Evolutionary conservation across 768 basidiomycete genomes (phyloP).

Genomic region (Tubosaeta sp.): DNA sequence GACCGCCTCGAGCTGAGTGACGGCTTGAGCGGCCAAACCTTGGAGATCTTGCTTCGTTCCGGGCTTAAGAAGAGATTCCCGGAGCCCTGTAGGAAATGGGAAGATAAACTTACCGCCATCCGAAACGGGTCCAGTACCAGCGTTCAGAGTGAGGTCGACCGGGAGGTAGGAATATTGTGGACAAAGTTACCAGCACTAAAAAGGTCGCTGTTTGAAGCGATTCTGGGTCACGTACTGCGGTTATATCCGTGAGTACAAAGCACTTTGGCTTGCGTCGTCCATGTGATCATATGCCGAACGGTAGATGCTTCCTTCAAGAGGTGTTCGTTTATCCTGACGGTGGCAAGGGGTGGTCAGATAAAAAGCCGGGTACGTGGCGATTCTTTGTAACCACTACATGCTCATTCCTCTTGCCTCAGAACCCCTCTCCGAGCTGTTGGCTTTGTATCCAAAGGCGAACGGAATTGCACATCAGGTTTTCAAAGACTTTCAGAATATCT

Average conservation of each 20-base stretch:
- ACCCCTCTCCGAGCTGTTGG: background rate
- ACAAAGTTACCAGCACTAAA: conserved; percentile 3
- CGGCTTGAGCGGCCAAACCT: conserved; percentile 18
- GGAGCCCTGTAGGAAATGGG: conserved; percentile 22
- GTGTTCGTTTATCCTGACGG: conserved; percentile 4
- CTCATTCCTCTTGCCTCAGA: conserved; percentile 2
- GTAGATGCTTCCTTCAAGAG: conserved; percentile 13
- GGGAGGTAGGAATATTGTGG: background rate
- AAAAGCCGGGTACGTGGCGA: conserved; percentile 7
- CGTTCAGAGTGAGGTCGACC: background rate
- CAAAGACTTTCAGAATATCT: conserved; percentile 3
- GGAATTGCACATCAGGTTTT: background rate
- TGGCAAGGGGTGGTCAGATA: background rate
- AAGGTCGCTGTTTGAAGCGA: conserved; percentile 21
- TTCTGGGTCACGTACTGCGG: conserved; percentile 19
- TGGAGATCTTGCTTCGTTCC: conserved; percentile 23
- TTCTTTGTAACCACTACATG: too few relatives aligned
- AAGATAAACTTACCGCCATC: conserved; percentile 4
- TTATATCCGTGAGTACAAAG: conserved; percentile 21
- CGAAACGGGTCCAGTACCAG: background rate
- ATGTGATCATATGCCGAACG: background rate
- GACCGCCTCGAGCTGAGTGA: conserved; percentile 24
- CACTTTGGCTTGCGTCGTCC: background rate
- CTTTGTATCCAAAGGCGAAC: conserved; percentile 11
- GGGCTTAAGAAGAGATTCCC: conserved; percentile 30